These are phyloP conservation scores for Nannochloropsis salina DNA, from an alignment of 108 stramenopile species.

Conservation along the genomic window DNA sequence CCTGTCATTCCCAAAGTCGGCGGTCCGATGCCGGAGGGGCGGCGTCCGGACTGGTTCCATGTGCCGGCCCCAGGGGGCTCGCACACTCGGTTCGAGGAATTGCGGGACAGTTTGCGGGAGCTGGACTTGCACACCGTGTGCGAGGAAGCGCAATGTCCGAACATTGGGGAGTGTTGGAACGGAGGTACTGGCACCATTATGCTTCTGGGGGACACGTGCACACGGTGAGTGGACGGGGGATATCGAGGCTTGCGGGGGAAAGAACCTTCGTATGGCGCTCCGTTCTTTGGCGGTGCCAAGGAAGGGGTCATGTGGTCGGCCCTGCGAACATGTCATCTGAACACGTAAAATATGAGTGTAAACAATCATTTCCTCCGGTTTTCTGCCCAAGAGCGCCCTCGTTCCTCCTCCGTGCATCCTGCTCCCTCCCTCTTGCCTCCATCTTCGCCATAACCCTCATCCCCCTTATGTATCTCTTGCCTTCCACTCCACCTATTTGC, in stretches of 20 bases:
- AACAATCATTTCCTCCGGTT: background rate
- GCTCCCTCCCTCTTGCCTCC: background rate
- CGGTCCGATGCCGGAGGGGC: slow-evolving; percentile 40
- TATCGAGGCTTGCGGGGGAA: background rate
- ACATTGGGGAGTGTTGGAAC: slow-evolving; percentile 99
- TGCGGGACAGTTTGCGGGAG: slow-evolving; percentile 50
- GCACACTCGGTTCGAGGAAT: slow-evolving; percentile 42
- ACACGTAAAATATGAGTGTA: background rate
- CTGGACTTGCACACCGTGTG: slow-evolving; percentile 88
- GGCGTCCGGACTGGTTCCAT: slow-evolving; percentile 49
- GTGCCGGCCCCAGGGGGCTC: slow-evolving; percentile 46
- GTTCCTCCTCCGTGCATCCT: background rate
- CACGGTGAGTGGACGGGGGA: slow-evolving; percentile 36
- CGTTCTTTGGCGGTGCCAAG: too few relatives aligned
- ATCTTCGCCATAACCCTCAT: too few relatives aligned
- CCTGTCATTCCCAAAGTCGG: slow-evolving; percentile 45
- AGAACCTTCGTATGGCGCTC: too few relatives aligned
- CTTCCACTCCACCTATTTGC: slow-evolving; percentile 59
- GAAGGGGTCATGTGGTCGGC: too few relatives aligned
- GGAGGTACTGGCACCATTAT: slow-evolving; percentile 99
- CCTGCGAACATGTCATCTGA: too few relatives aligned
- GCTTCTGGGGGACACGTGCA: slow-evolving; percentile 96
- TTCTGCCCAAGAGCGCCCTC: background rate
- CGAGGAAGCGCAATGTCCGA: slow-evolving; percentile 97
- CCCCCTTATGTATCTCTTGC: too few relatives aligned